Conservation (phyloP, 345 rosid species). For the Dipteronia dyeriana region DNA sequence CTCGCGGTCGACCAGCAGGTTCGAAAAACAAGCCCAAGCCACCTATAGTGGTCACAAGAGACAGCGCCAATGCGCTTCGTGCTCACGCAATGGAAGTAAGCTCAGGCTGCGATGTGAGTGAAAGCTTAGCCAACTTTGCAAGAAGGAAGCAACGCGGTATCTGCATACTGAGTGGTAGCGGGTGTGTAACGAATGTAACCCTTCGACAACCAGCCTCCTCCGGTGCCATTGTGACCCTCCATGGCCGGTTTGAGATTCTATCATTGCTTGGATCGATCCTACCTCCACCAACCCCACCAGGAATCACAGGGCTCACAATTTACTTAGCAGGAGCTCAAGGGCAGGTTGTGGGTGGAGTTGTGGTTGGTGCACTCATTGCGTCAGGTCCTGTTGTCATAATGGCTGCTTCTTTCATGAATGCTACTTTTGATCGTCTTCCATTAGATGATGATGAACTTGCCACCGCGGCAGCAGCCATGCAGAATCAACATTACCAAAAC, state of each 20-base stretch:
- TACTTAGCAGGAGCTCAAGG: slow-evolving; percentile 95
- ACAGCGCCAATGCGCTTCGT: slow-evolving; percentile 80
- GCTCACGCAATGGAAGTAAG: slow-evolving; percentile 92
- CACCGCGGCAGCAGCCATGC: slow-evolving; percentile 43
- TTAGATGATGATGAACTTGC: slow-evolving; percentile 67
- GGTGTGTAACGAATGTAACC: slow-evolving; percentile 85
- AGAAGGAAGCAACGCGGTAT: slow-evolving; percentile 87
- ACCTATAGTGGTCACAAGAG: slow-evolving; percentile 81
- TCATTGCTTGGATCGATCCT: slow-evolving; percentile 87
- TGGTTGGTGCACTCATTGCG: slow-evolving; percentile 81
- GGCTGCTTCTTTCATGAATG: slow-evolving; percentile 95
- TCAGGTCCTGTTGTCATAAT: slow-evolving; percentile 91
- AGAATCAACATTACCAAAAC: slow-evolving; percentile 62
- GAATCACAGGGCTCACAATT: slow-evolving; percentile 80
- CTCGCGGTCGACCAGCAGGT: slow-evolving; percentile 92
- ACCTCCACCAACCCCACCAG: slow-evolving; percentile 91
- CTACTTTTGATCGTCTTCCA: slow-evolving; percentile 86
- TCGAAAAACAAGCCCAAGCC: slow-evolving; percentile 97
- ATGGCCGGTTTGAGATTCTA: slow-evolving; percentile 93
- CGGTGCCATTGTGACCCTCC: slow-evolving; percentile 83
- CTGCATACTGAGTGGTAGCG: slow-evolving; percentile 75
- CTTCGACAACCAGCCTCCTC: slow-evolving; percentile 83
- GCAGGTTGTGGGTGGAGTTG: slow-evolving; percentile 90
- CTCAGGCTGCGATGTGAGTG: slow-evolving; percentile 83
- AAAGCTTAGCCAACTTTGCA: slow-evolving; percentile 70